Evolutionary conservation across 768 basidiomycete genomes (phyloP), one percentile per base, ranked within the genome.

Genomic region (Hortiboletus flavorubellus): DNA sequence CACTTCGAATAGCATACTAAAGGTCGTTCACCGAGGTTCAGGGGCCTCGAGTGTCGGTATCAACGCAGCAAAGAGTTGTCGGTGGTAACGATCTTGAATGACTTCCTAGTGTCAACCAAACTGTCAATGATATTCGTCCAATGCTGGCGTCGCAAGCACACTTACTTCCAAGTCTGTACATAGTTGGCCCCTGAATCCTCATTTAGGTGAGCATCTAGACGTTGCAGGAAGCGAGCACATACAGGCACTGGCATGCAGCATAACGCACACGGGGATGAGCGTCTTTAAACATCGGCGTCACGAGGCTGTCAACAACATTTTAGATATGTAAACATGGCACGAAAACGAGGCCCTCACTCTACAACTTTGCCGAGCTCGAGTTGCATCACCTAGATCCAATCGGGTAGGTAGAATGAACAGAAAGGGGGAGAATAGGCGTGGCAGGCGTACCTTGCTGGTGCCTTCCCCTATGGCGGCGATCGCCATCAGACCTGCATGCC

Each of bases 211-310:
- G 43, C 35, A 15, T 48, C 18, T 10, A 35, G 5, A 29, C 46
- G 12, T 38, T 7, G 21, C 35, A 54, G n/a, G 23, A 53, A 49
- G 26, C 12, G 26, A 15, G 30, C 72, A 57, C 88, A 63, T 61
- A 92, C 89, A 70, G 80, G 76, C 91, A 92, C 73, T 94, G 92
- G 72, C 91, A 91, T 42, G 92, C 90, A 2, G 91, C 91, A 59
- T 77, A 82, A 31, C 83, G 77, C 12, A 86, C 85, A 8, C 84
- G 76, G 4, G 92, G 91, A 73, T 94, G 87, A 1, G 83, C 67
- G 67, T 96, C 92, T 30, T 76, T 74, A 65, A 93, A 91, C 79
- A 87, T 83, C 0, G 89, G 90, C 0, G 80, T 79, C 14, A 93
- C 87, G 14, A 93, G 76, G 34, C 90, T 91, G 9, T 41, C 31